Base-by-base conservation (phyloP, 805 yeast genomes). In the Torulaspora indica region DNA sequence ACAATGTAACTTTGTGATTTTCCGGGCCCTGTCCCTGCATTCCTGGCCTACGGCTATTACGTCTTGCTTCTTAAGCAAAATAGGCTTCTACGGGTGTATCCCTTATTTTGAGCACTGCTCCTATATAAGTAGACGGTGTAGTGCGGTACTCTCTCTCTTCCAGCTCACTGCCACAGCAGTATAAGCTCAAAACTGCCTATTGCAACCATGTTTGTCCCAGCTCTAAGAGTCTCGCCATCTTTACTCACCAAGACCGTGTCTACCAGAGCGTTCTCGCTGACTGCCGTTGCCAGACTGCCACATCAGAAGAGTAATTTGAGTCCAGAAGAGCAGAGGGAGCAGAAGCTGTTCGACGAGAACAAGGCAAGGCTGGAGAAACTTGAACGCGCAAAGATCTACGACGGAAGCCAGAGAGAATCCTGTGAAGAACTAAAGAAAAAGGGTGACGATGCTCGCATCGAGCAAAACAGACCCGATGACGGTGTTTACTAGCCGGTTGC, bases 391-490 rank as follows among this genome's bases (percentile, higher is more conserved):
- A 36, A 44, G 18, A 41, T 33, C 4, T 29, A 31, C 17, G 24
- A 38, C 3, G 48, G 48, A 17, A 34, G 35, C 35, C 43, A 53
- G 35, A 51, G 55, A 32, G 62, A 61, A 5, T 45, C 50, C 15
- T 43, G 48, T 39, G 58, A 54, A 18, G 54, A 51, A 25, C 39
- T 63, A 25, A 56, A 58, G 46, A 52, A 59, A 43, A 56, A 43
- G 38, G 66, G 68, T 38, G 64, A 59, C 12, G 55, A 60, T 32
- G 68, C 66, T 7, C 55, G 57, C 35, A 51, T 63, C 30, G 65
- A 62, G 40, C 68, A 63, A 44, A 61, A 62, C 35, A 58, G 68
- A 42, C 62, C 68, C 12, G 68, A 63, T 43, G 68, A 63, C 38
- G 68, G 68, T 22, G 66, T 62, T 20, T 63, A 62, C 42, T 61